These are phyloP conservation scores for Phytophthora syringae DNA, from an alignment of 352 stramenopile genomes.

Conservation along the genomic window DNA sequence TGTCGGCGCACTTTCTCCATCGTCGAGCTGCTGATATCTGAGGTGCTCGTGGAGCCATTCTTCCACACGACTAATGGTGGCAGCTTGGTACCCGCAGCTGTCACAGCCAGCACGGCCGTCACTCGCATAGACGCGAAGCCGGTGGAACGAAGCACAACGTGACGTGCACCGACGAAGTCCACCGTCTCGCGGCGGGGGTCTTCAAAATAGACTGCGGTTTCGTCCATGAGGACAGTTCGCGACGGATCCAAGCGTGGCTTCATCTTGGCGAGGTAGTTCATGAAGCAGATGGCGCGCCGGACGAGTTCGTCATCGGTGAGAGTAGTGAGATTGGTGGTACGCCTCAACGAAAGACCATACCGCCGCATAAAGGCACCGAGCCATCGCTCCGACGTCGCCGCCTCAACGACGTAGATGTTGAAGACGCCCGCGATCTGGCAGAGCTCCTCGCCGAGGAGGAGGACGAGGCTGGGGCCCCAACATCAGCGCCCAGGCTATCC, in stretches of 20 bases:
- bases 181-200: background rate
- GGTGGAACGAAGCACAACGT: background rate
- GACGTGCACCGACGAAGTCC: background rate
- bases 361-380: background rate
- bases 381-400: background rate
- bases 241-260: background rate
- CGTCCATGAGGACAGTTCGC: too few species aligned
- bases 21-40: too few species aligned
- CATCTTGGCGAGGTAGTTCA: background rate
- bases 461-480: too few species aligned
- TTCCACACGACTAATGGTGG: background rate
- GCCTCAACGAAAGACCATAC: background rate
- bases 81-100: background rate
- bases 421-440: too few species aligned
- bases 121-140: background rate
- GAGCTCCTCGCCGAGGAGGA: too few species aligned
- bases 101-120: background rate
- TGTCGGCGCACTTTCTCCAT: too few species aligned
- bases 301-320: background rate
- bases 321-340: background rate
- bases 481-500: too few species aligned
- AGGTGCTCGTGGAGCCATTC: background rate
- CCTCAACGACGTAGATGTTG: too few species aligned
- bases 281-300: background rate
- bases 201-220: slow-evolving; percentile 1